Conservation (phyloP, 2,329 filamentous ascomycete genomes). For the Lizonia empirigonia region DNA sequence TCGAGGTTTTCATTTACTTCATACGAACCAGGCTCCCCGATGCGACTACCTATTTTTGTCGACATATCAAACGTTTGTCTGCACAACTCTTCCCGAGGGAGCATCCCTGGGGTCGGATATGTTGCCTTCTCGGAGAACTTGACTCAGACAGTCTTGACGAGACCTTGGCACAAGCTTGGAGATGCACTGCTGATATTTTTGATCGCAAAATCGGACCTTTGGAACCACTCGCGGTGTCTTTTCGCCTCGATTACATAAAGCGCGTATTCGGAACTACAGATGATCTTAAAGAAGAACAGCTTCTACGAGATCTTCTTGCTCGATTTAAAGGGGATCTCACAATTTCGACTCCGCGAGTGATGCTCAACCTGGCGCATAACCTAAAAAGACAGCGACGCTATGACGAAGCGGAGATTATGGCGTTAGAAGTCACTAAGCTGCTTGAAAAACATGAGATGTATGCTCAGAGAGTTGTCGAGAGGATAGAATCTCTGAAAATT, state of each 20-base stretch:
- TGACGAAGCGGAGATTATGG: conserved; percentile 17
- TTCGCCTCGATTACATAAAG: neutral
- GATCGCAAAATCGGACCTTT: neutral
- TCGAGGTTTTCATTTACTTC: neutral
- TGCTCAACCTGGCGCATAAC: conserved; percentile 23
- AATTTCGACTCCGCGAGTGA: conserved; percentile 15
- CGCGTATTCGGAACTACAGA: neutral
- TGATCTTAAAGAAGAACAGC: conserved; percentile 2
- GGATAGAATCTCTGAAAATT: conserved; percentile 23
- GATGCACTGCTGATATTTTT: neutral
- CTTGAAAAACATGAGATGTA: conserved; percentile 23
- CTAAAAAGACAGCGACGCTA: conserved; percentile 20
- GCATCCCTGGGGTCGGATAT: neutral
- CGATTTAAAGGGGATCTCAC: neutral
- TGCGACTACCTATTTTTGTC: neutral
- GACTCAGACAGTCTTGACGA: neutral
- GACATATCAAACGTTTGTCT: neutral
- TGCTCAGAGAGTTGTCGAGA: conserved; percentile 21
- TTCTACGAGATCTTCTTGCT: conserved; percentile 9
- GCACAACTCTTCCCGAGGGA: neutral
- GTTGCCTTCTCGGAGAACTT: neutral
- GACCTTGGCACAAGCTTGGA: neutral
- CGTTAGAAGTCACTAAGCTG: conserved; percentile 12
- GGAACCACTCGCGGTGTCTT: neutral
- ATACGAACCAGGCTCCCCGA: neutral